A percentile compares a stretch with the other conserved stretches of the same genome.
Conservation (phyloP, 306 rosid genomes). For the Pachyrhizus erosus region DNA sequence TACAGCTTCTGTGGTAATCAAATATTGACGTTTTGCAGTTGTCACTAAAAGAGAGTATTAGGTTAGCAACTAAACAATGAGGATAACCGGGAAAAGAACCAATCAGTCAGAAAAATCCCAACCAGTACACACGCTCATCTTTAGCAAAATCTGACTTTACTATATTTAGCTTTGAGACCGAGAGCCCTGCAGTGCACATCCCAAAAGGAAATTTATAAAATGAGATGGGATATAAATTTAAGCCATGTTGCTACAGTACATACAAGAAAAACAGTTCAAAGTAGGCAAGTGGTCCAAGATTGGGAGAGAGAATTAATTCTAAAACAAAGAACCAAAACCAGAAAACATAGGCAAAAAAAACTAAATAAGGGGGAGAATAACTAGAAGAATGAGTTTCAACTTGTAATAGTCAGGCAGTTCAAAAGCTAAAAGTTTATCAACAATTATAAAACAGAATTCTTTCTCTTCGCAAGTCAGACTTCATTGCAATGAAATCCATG, state of each 20-base stretch:
- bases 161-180: slow-evolving; percentile 12
- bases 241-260: background rate
- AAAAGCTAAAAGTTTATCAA: background rate
- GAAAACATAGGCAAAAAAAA: background rate
- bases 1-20: slow-evolving; percentile 80
- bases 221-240: background rate
- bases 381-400: background rate
- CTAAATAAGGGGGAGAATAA: background rate
- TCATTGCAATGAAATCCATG: background rate
- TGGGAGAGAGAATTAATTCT: background rate
- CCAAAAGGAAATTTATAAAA: slow-evolving; percentile 10
- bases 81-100: background rate
- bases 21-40: slow-evolving; percentile 82
- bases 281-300: background rate
- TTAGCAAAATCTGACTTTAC: background rate
- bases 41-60: slow-evolving; percentile 55
- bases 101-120: background rate
- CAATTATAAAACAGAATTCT: background rate
- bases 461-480: background rate
- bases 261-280: background rate
- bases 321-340: no score
- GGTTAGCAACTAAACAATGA: slow-evolving; percentile 19
- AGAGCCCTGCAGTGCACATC: slow-evolving; percentile 44
- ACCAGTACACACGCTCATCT: slow-evolving; percentile 80
- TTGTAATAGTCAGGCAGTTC: background rate